Conservation (phyloP, 73 alveolate genomes). For the Blepharisma stoltei region DNA sequence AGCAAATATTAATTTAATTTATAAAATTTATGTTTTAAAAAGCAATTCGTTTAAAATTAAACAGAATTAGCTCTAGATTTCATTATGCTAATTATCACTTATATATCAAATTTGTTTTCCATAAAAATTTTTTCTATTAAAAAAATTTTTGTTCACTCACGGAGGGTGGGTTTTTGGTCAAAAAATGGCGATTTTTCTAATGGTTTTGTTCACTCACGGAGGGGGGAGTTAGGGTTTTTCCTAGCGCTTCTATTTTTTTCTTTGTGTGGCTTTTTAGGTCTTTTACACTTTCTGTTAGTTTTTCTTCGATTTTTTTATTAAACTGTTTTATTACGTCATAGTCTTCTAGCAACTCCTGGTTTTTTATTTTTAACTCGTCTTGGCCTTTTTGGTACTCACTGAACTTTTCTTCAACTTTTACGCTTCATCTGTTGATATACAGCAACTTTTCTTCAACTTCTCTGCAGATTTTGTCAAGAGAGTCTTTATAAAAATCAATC, state of each 20-base stretch:
- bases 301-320: neutral
- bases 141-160: too few relatives aligned
- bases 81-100: too few relatives aligned
- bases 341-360: neutral
- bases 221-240: neutral
- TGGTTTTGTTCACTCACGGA: too few relatives aligned
- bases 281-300: neutral
- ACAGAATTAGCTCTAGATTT: too few relatives aligned
- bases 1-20: too few relatives aligned
- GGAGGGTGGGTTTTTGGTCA: too few relatives aligned
- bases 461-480: neutral
- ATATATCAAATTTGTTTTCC: too few relatives aligned
- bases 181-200: too few relatives aligned
- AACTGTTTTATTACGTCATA: neutral
- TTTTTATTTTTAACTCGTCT: neutral
- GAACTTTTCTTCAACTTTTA: neutral
- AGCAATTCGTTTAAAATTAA: too few relatives aligned
- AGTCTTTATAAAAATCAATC: neutral
- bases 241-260: neutral
- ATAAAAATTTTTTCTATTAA: too few relatives aligned
- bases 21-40: too few relatives aligned
- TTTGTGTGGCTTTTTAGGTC: neutral
- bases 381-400: neutral
- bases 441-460: constrained; percentile 1
- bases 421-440: neutral